Evolutionary conservation across 2,329 filamentous ascomycete species (phyloP), one percentile per base, ranked within the genome.

Genomic region (Pyrenochaeta sp.): DNA sequence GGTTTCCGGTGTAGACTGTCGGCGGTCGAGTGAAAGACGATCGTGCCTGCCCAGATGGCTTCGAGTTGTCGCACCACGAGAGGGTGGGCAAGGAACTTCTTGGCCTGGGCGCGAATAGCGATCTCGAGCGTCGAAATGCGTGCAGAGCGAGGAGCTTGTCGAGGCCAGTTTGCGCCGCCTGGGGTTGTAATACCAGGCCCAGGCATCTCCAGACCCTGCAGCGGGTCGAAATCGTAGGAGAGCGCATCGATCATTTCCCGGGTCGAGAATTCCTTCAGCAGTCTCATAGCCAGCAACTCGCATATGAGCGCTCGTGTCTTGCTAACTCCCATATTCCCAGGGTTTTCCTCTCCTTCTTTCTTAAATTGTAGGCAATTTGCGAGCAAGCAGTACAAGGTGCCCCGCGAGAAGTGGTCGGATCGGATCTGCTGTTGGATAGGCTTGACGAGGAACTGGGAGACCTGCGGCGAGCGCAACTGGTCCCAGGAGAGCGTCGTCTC

Each of bases 401-500:
- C 93, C 47, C 91, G 86, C 30, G 90, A 93, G 77, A 96, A 94
- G 78, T 97, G 91, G 50, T 91, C 88, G 15, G 87, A 84, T 59
- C 90, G 88, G 62, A 97, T 93, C 76, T 94, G 90, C 74, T 95
- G 91, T 77, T 95, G 92, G 82, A 97, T 95, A 2, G 94, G 94
- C 81, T 97, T 97, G 73, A 97, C 86, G 36, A 98, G 85, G 75
- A 98, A 98, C 74, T 97, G 93, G 15, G 93, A 97, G 55, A 98
- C 90, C 75, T 98, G 94, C 2, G 94, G 94, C n/a, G 93, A 96
- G 63, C 93, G 88, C 62, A 98, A 83, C 77, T 98, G 94, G 64
- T 98, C 94, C 93, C 93, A 98, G 15, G 92, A 90, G 50, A 98
- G 81, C 0, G 92, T 94, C 1, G 93, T 97, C 80, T 98, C 94